Conservation (phyloP, 2,329 filamentous ascomycete species). For the Aspergillus unguis region DNA sequence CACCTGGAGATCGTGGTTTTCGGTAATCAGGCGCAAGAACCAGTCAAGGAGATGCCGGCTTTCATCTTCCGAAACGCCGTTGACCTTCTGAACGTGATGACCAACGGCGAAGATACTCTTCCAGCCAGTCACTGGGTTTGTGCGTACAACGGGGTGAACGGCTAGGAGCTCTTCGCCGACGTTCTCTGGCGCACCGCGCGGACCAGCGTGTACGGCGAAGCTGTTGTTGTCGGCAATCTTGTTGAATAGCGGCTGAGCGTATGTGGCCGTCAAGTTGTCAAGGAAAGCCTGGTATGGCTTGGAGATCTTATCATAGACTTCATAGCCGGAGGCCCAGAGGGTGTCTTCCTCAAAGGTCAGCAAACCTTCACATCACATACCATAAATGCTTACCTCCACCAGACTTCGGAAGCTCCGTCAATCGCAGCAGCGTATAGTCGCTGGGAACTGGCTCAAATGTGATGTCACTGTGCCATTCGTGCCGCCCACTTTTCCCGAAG, state of each 20-base stretch:
- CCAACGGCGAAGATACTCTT: conserved; percentile 54
- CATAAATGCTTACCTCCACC: conserved; percentile 36
- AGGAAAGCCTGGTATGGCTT: conserved; percentile 56
- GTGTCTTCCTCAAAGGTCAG: conserved; percentile 47
- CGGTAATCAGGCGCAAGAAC: conserved; percentile 42
- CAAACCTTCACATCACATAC: background rate
- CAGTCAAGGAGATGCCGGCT: conserved; percentile 42
- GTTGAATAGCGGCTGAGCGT: conserved; percentile 50
- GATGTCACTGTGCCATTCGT: conserved; percentile 51
- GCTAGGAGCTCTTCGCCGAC: conserved; percentile 50
- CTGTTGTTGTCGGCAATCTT: conserved; percentile 40
- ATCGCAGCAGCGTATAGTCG: conserved; percentile 47
- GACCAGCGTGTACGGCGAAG: conserved; percentile 38
- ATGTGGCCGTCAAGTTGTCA: conserved; percentile 57
- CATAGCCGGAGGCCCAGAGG: conserved; percentile 66
- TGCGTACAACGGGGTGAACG: conserved; percentile 56
- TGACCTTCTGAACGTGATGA: conserved; percentile 35
- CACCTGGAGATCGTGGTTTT: conserved; percentile 53
- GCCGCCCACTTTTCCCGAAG: conserved; percentile 27
- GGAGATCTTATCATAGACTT: conserved; percentile 63
- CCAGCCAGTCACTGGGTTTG: conserved; percentile 64
- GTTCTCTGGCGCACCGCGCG: conserved; percentile 55
- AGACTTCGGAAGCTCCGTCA: conserved; percentile 43
- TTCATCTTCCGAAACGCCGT: conserved; percentile 45
- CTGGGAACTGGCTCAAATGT: conserved; percentile 48